These are phyloP conservation scores for Hanseniaspora hatyaiensis DNA, from an alignment of 805 yeast genomes.

Conservation along the genomic window DNA sequence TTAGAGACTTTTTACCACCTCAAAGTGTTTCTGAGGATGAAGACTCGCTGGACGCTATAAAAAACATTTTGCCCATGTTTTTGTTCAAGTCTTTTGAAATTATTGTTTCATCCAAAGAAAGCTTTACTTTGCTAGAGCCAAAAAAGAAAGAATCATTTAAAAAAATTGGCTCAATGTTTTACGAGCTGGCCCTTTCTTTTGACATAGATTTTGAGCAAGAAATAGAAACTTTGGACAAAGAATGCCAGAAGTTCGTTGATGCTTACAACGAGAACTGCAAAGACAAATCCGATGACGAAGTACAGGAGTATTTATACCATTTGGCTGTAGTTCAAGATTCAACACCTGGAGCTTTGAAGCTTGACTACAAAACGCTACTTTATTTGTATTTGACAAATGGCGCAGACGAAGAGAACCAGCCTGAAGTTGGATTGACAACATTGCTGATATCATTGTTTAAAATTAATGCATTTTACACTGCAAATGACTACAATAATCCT, in stretches of 20 bases:
- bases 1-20: slow-evolving; percentile 47
- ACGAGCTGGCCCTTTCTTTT: slow-evolving; percentile 46
- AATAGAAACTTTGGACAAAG: slow-evolving; percentile 31
- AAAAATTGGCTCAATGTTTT: slow-evolving; percentile 33
- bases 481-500: slow-evolving; percentile 14
- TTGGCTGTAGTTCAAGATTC: slow-evolving; percentile 29
- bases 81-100: slow-evolving; percentile 33
- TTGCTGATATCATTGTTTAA: slow-evolving; percentile 7
- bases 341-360: slow-evolving; percentile 26
- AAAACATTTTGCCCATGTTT: slow-evolving; percentile 47
- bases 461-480: slow-evolving; percentile 11
- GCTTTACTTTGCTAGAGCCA: neutral
- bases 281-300: slow-evolving; percentile 27
- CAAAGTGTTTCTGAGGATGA: slow-evolving; percentile 30
- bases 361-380: slow-evolving; percentile 30
- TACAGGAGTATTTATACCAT: slow-evolving; percentile 31
- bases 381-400: slow-evolving; percentile 21
- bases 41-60: slow-evolving; percentile 51
- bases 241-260: slow-evolving; percentile 34
- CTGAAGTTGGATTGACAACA: neutral
- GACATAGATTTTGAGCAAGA: slow-evolving; percentile 48
- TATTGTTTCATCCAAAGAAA: neutral
- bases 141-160: slow-evolving; percentile 17
- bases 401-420: neutral
- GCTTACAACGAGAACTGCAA: slow-evolving; percentile 26